Evolutionary conservation across 2,329 filamentous ascomycete genomes (phyloP), one percentile per base, ranked within the genome.

Genomic region (Lachnellula hyalina): DNA sequence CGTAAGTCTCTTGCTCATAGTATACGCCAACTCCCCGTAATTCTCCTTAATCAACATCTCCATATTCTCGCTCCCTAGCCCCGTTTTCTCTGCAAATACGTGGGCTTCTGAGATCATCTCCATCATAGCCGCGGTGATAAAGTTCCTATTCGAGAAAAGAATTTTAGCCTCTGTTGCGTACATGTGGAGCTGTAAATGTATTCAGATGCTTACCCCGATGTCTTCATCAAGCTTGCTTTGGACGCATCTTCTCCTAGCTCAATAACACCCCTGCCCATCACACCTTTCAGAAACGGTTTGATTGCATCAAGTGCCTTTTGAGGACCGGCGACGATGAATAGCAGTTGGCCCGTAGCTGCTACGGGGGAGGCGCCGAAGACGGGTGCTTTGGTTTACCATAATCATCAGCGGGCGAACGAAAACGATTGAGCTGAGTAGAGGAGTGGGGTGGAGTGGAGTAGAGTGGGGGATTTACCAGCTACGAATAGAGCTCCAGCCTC

Each of bases 51-150:
- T 74, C 52, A 76, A 63, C 32, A 70, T 68, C 52, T 75, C 72
- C 67, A 75, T 70, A 4, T 68, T 66, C 4, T 66, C 67, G 3
- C 70, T 70, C 11, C 72, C 73, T 14, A 77, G 67, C 3, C 73
- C 73, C 1, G 73, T 74, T 60, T 73, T 71, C 55, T 76, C 74
- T 8, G 73, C 74, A 53, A 77, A 75, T 21, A 76, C 73, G 56
- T 75, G 74, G 1, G 73, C 71, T 61, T 76, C 73, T 4, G 72
- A 69, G 32, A 77, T 71, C 11, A 72, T 69, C 63, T 76, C 73
- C 73, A 75, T 75, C 62, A 75, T 63, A 47, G 69, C 71, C 6
- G 74, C 67, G 4, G 71, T 73, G 35, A 74, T 57, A 44, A 67
- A 68, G 38, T 64, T 72, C 54, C 74, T 58, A 11, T 28, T 12